phyloP scores from a whole-genome alignment of 352 stramenopile species.

The Blastocystis sp. region DNA sequence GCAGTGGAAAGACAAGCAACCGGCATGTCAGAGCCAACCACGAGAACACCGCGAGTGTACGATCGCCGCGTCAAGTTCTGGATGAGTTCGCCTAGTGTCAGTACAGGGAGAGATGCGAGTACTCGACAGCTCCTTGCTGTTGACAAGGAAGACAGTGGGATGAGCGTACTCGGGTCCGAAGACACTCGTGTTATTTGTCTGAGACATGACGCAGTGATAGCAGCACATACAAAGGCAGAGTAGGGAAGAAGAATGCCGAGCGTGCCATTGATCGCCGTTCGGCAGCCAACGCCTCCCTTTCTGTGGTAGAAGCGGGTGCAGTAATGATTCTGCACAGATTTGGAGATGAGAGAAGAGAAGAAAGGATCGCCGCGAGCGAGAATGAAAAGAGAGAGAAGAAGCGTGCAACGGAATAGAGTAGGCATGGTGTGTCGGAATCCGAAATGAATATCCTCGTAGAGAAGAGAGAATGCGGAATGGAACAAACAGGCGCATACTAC shows the following conservation, averaged over 20 bases:
- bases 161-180: neutral
- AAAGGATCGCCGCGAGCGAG: conserved; percentile 26
- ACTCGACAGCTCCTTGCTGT: conserved; percentile 9
- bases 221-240: neutral
- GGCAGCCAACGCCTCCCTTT: conserved; percentile 52
- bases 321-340: conserved; percentile 56
- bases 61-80: neutral
- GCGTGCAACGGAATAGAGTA: too few species aligned
- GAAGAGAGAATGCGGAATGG: neutral
- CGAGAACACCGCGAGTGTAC: neutral
- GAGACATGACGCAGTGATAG: neutral
- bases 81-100: neutral
- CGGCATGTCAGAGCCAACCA: conserved; percentile 2
- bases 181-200: neutral
- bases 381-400: conserved; percentile 26
- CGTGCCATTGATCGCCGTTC: conserved; percentile 33
- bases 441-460: too few species aligned
- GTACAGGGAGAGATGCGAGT: neutral
- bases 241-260: conserved; percentile 16
- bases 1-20: neutral
- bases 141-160: conserved; percentile 38
- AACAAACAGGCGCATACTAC: neutral
- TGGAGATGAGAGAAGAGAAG: conserved; percentile 57
- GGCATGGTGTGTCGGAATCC: too few species aligned
- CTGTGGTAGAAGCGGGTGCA: conserved; percentile 51